Evolutionary conservation across 495 filamentous ascomycete species (phyloP).

Genomic region (Podospora conica): DNA sequence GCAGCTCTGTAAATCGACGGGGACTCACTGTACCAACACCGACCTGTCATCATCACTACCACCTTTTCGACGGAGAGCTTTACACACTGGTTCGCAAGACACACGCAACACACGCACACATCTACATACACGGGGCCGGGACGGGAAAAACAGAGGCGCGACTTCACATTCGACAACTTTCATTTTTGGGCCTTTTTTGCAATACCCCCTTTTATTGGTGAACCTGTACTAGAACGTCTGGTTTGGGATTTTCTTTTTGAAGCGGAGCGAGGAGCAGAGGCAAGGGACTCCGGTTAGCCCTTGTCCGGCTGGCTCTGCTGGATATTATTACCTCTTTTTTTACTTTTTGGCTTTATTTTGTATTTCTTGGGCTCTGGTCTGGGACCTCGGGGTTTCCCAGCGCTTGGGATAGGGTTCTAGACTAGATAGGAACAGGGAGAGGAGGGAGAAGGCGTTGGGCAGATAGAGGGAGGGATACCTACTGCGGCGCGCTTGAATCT

Average conservation of each 20-base stretch:
- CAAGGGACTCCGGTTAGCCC: not conserved
- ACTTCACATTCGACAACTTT: not conserved
- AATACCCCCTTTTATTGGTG: not conserved
- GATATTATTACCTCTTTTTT: not conserved
- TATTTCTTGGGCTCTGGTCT: not conserved
- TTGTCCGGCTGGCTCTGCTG: not conserved
- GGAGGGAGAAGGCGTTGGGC: not conserved
- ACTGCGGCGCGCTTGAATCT: not conserved
- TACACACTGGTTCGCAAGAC: constrained; percentile 5
- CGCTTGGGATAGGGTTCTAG: not conserved
- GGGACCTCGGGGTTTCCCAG: not conserved
- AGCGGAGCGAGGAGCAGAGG: not conserved
- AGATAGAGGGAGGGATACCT: not conserved
- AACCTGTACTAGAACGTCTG: not conserved
- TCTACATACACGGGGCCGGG: not conserved
- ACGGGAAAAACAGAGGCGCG: not conserved
- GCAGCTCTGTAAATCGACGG: not conserved
- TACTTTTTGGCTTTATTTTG: not conserved
- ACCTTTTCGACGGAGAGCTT: not conserved
- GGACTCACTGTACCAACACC: constrained; percentile 1
- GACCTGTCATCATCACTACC: not conserved
- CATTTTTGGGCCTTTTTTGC: not conserved
- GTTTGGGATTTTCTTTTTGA: not conserved
- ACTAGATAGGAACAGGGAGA: not conserved
- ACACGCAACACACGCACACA: not conserved